Percentiles rank a stretch among this genome's conserved stretches.
Conservation (phyloP, 1,139 yeast species). For the Suhomyces bribrorum region DNA sequence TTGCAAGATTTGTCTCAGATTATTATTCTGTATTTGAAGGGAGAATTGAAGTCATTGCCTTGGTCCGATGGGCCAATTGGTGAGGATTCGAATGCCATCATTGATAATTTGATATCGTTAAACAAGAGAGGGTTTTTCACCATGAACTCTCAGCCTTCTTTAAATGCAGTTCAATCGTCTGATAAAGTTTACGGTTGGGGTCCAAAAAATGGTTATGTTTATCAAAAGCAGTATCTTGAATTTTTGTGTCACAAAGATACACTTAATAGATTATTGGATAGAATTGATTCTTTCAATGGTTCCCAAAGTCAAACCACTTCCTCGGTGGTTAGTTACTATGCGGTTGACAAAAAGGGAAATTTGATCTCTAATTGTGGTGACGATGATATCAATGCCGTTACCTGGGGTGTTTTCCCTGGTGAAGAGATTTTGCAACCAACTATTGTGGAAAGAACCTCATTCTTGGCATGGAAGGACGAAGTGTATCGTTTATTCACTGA, state of each 20-base stretch:
- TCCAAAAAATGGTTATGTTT: conserved; percentile 88
- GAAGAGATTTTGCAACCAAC: conserved; percentile 91
- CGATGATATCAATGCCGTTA: conserved; percentile 88
- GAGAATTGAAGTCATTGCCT: conserved; percentile 75
- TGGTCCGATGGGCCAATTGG: conserved; percentile 95
- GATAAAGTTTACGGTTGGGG: conserved; percentile 93
- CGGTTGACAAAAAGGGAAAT: conserved; percentile 65
- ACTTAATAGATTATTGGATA: conserved; percentile 39
- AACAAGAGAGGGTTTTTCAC: conserved; percentile 74
- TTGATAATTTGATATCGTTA: conserved; percentile 57
- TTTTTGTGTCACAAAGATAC: conserved; percentile 68
- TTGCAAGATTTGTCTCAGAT: conserved; percentile 61
- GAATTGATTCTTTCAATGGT: conserved; percentile 38
- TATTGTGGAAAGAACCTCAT: conserved; percentile 84
- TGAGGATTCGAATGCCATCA: conserved; percentile 69
- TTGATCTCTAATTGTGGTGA: conserved; percentile 66
- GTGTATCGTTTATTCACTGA: conserved; percentile 80
- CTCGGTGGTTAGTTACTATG: conserved; percentile 68
- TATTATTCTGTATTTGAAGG: conserved; percentile 65
- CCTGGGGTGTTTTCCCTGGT: conserved; percentile 97
- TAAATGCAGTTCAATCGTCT: conserved; percentile 73
- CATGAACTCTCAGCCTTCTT: conserved; percentile 92
- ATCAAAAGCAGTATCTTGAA: conserved; percentile 92
- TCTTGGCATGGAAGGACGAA: conserved; percentile 96
- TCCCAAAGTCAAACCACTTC: conserved; percentile 42